These are phyloP conservation scores for Monosporascus sp. DNA, from an alignment of 2,329 filamentous ascomycete species.

Conservation along the genomic window DNA sequence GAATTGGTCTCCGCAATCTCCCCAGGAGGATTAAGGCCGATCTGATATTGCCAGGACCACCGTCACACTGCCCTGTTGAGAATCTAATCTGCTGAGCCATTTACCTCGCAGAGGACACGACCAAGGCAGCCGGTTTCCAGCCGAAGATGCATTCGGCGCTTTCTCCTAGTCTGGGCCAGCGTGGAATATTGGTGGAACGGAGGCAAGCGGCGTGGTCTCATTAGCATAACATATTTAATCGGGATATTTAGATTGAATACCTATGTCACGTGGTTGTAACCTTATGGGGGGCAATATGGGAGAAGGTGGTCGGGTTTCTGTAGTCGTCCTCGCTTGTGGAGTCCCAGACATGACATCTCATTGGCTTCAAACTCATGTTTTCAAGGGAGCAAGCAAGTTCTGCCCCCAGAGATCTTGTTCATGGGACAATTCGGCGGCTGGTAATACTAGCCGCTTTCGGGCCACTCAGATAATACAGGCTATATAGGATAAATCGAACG, in stretches of 20 bases:
- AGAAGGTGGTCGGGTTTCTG: slow-evolving; percentile 3
- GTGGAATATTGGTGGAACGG: background rate
- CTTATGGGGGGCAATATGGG: slow-evolving; percentile 5
- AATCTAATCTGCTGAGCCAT: background rate
- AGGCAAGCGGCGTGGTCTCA: background rate
- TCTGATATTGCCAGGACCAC: background rate
- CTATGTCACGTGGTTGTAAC: background rate
- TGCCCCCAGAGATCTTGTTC: background rate
- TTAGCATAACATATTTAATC: background rate
- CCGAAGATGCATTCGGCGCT: background rate
- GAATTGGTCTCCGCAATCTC: background rate
- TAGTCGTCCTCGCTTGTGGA: slow-evolving; percentile 7
- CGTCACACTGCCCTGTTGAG: background rate
- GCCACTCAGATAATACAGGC: slow-evolving; percentile 15
- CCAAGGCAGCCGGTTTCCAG: background rate
- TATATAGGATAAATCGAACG: slow-evolving; percentile 17
- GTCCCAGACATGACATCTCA: slow-evolving; percentile 11
- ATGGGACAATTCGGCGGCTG: slow-evolving; percentile 5
- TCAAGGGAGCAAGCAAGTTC: slow-evolving; percentile 1
- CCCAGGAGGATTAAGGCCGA: background rate
- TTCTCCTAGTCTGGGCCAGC: background rate
- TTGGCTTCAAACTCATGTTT: background rate
- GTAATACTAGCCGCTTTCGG: slow-evolving; percentile 5
- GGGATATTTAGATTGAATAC: background rate
- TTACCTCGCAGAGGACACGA: background rate